phyloP scores from a whole-genome alignment of 2,329 filamentous ascomycete species.

The Penicillium sp. region DNA sequence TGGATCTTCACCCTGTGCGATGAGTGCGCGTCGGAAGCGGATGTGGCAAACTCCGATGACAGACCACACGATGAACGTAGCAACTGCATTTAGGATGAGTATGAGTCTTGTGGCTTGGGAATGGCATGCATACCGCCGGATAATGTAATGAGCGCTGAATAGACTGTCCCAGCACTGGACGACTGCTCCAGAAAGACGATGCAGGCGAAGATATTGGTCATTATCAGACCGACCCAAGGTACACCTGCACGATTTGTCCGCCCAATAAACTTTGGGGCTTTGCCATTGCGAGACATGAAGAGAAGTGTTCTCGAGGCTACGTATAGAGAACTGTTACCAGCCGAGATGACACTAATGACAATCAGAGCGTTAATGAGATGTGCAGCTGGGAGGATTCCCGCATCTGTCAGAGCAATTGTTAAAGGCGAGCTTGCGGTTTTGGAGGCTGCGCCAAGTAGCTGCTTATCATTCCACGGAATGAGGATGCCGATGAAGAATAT shows the following conservation, averaged over 20 bases:
- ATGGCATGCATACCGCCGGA: constrained; percentile 29
- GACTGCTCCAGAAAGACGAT: constrained; percentile 35
- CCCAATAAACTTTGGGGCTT: constrained; percentile 69
- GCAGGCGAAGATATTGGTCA: constrained; percentile 68
- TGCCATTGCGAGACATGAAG: constrained; percentile 72
- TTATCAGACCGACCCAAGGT: constrained; percentile 60
- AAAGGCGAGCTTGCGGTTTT: constrained; percentile 70
- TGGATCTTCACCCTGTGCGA: constrained; percentile 37
- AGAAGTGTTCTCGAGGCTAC: constrained; percentile 73
- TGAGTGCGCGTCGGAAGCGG: constrained; percentile 42
- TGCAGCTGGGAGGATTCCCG: constrained; percentile 70
- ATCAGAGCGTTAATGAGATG: constrained; percentile 79
- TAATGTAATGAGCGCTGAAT: constrained; percentile 34
- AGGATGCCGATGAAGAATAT: constrained; percentile 75
- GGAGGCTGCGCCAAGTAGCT: constrained; percentile 61
- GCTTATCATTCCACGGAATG: constrained; percentile 66
- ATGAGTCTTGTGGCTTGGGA: background rate
- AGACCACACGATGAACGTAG: constrained; percentile 43
- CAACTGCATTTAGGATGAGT: constrained; percentile 17
- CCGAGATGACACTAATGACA: constrained; percentile 69
- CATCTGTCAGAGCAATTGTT: constrained; percentile 72
- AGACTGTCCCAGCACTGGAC: constrained; percentile 31
- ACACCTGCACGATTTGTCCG: constrained; percentile 66
- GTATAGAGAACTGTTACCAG: constrained; percentile 75
- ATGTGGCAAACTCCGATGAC: constrained; percentile 45